A percentile compares a stretch with the other conserved stretches of the same genome.
Evolutionary conservation across 148 eudicot species (phyloP).

Genomic region (Oxyria digyna): DNA sequence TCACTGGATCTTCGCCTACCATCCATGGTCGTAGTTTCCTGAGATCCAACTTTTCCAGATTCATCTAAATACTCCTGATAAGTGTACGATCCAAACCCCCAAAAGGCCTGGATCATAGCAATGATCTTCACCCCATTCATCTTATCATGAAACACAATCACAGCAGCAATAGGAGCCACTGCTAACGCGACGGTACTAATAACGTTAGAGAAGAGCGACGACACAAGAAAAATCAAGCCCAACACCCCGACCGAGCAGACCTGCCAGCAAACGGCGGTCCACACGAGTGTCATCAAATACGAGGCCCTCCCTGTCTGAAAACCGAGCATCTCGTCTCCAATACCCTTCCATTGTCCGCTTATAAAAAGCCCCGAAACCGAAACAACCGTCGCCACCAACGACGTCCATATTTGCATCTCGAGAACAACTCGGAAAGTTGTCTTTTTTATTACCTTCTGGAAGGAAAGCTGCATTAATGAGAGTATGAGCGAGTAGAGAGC

Average conservation of each 20-base stretch:
- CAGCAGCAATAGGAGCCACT: constrained; percentile 65
- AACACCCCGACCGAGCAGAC: constrained; percentile 72
- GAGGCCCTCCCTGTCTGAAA: constrained; percentile 48
- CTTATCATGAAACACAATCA: constrained; percentile 58
- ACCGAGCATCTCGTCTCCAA: constrained; percentile 44
- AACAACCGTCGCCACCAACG: constrained; percentile 49
- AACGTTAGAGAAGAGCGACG: constrained; percentile 81
- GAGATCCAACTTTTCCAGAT: neutral
- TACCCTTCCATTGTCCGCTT: constrained; percentile 70
- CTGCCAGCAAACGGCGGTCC: constrained; percentile 79
- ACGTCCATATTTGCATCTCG: constrained; percentile 73
- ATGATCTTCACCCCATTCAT: constrained; percentile 73
- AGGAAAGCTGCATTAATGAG: constrained; percentile 79
- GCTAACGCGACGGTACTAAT: constrained; percentile 75
- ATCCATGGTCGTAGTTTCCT: neutral
- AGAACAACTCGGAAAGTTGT: constrained; percentile 63
- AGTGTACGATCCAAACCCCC: constrained; percentile 70
- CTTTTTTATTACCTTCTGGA: constrained; percentile 53
- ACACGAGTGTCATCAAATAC: constrained; percentile 60
- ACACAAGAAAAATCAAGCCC: constrained; percentile 71
- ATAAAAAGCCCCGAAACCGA: constrained; percentile 45
- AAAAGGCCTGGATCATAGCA: constrained; percentile 57
- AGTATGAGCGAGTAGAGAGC: constrained; percentile 67
- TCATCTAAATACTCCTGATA: constrained; percentile 86
- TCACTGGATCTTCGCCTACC: neutral